phyloP scores from a whole-genome alignment of 169 alveolate species.

The Plasmodium relictum region DNA sequence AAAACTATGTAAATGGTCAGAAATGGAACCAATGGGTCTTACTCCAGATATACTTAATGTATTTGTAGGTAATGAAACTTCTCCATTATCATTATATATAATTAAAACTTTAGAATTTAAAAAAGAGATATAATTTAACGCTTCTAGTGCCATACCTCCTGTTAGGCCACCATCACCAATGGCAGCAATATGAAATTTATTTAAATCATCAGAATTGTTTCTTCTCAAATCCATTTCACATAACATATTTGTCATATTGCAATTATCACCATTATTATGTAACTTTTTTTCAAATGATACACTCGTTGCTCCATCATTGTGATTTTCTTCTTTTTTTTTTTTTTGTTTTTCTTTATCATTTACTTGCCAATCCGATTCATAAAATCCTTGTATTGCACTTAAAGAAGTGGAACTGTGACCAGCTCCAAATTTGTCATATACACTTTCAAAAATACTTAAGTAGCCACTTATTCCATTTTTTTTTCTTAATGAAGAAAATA shows the following conservation, averaged over 20 bases:
- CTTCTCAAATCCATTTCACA: not conserved
- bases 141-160: slow-evolving; percentile 94
- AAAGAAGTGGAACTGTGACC: slow-evolving; percentile 93
- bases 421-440: slow-evolving; percentile 91
- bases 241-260: not conserved
- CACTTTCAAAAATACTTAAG: slow-evolving; percentile 86
- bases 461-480: slow-evolving; percentile 90
- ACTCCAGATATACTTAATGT: slow-evolving; percentile 78
- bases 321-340: not conserved
- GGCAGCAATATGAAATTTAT: slow-evolving; percentile 83
- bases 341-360: not conserved
- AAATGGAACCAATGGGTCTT: slow-evolving; percentile 78
- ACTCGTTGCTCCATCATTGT: slow-evolving; percentile 39
- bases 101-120: slow-evolving; percentile 88
- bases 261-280: not conserved
- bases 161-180: slow-evolving; percentile 93
- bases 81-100: slow-evolving; percentile 91
- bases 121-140: slow-evolving; percentile 86
- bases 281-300: not conserved
- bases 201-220: slow-evolving; percentile 14
- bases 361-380: slow-evolving; percentile 76
- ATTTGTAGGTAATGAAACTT: slow-evolving; percentile 89
- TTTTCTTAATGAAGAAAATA: slow-evolving; percentile 87
- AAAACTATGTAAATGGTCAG: slow-evolving; percentile 66
- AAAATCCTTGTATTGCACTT: slow-evolving; percentile 90